Evolutionary conservation across 768 basidiomycete species (phyloP).

Genomic region (Calocera cornea): DNA sequence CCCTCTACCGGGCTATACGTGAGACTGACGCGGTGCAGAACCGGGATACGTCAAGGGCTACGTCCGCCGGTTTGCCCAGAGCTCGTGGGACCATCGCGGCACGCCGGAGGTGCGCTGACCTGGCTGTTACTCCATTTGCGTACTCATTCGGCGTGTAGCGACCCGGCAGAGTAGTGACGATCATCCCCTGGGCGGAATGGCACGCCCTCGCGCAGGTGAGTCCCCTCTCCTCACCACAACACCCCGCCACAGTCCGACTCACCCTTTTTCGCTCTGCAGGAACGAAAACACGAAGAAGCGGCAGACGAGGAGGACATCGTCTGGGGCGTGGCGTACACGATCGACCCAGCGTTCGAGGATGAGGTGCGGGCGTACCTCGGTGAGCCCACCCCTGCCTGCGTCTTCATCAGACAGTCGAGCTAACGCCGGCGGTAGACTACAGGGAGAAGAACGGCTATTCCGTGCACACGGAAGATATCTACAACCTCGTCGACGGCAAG

Average conservation of each 20-base stretch:
- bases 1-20: neutral
- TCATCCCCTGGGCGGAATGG: constrained; percentile 84
- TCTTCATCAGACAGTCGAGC: neutral
- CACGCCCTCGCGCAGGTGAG: constrained; percentile 42
- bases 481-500: constrained; percentile 39
- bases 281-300: constrained; percentile 48
- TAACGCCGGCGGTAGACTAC: constrained; percentile 38
- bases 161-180: constrained; percentile 81
- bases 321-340: constrained; percentile 85
- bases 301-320: constrained; percentile 40
- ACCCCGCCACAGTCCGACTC: neutral
- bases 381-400: constrained; percentile 22
- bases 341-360: constrained; percentile 57
- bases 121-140: neutral
- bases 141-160: constrained; percentile 29
- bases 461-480: constrained; percentile 60
- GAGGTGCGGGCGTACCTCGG: constrained; percentile 80
- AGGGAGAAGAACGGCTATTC: constrained; percentile 94
- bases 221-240: neutral
- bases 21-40: constrained; percentile 27
- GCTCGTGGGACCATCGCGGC: constrained; percentile 85
- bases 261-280: constrained; percentile 28
- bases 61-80: constrained; percentile 79
- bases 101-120: constrained; percentile 51
- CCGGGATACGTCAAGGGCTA: constrained; percentile 84